Evolutionary conservation across 2,329 filamentous ascomycete species (phyloP), one percentile per base, ranked within the genome.

Genomic region (Huntiella abstrusa): DNA sequence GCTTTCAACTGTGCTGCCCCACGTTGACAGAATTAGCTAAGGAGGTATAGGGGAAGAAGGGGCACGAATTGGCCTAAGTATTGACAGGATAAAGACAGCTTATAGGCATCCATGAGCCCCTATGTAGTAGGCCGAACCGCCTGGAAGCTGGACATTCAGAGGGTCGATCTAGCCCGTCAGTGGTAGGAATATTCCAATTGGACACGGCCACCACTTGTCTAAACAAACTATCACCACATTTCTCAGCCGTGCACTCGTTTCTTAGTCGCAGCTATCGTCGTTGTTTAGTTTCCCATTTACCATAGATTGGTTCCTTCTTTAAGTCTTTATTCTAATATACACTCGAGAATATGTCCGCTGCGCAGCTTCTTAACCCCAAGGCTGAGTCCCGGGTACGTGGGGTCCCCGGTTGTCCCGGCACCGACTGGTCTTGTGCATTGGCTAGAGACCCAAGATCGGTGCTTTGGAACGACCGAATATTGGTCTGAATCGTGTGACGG

Each of bases 331-430:
- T 67, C 45, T 50, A 47, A 47, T 50, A 44, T 13, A 13, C 33
- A 35, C 32, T 38, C 34, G 4, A 47, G 38, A 47, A 22, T 42
- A 96, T 96, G 91, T 96, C 87, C 67, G 91, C 91, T 56, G 87
- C 91, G 60, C 88, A 96, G 69, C 79, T 98, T 59, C 80, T 98
- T 54, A 98, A 98, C 66, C 91, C 91, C 52, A 98, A 98, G 72
- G 91, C 91, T 59, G 91, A 98, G 70, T 95, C 87, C 57, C 80
- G 91, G 67, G 86, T 92, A 71, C 58, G 82, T 69, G 52, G 53
- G 22, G 22, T 28, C 22, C 22, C 22, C 22, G 22, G 22, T 28
- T 28, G 22, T 28, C 7, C 22, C 22, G 22, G 22, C 22, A 28
- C 22, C 22, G 22, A 28, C 7, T 43, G 33, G 10, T 22, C 22